phyloP scores from a whole-genome alignment of 108 stramenopile genomes.

The Parietichytrium sp. region DNA sequence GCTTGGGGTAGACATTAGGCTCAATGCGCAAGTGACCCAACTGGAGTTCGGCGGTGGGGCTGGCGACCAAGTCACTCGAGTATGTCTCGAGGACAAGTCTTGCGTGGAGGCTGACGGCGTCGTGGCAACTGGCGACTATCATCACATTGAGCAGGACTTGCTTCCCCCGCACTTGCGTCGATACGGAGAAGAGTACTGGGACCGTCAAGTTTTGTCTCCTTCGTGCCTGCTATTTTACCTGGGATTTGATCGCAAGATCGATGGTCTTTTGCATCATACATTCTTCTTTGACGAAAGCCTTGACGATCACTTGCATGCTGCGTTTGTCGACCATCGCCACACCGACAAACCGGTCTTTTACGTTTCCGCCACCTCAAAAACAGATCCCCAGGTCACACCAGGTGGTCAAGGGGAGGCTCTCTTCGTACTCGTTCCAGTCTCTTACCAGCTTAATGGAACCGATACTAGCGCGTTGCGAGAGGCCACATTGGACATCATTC shows the following conservation, averaged over 20 bases:
- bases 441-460: constrained; percentile 31
- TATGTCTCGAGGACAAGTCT: background rate
- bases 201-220: constrained; percentile 16
- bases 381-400: background rate
- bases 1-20: background rate
- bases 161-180: background rate
- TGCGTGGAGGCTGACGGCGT: background rate
- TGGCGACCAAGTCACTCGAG: background rate
- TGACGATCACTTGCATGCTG: background rate
- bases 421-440: constrained; percentile 32
- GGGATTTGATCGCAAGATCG: constrained; percentile 19
- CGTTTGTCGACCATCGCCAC: background rate
- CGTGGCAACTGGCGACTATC: constrained; percentile 10
- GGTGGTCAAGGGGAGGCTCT: constrained; percentile 27
- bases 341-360: background rate
- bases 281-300: constrained; percentile 34
- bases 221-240: constrained; percentile 20
- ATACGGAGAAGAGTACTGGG: background rate
- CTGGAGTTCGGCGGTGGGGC: background rate
- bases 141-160: constrained; percentile 11
- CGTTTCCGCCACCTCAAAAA: constrained; percentile 10
- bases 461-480: background rate
- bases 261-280: constrained; percentile 9
- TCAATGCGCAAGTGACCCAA: background rate
- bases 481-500: background rate